Percentiles rank a stretch among this genome's conserved stretches.
Conservation (phyloP, 2,329 filamentous ascomycete genomes). For the Xylaria sp. region DNA sequence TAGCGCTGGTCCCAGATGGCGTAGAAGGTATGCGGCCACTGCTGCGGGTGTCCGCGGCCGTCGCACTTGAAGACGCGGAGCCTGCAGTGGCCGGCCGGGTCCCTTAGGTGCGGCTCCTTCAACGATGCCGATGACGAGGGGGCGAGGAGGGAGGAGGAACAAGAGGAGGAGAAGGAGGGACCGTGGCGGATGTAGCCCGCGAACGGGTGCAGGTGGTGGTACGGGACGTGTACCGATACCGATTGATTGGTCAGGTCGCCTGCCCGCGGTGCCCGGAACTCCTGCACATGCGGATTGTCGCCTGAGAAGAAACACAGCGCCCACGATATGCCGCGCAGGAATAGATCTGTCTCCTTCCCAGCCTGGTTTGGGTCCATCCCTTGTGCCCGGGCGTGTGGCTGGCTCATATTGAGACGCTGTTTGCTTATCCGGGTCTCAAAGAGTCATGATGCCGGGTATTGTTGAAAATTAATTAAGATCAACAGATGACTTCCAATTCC, state of each 20-base stretch:
- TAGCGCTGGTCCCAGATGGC: background rate
- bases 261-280: slow-evolving; percentile 16
- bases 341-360: slow-evolving; percentile 4
- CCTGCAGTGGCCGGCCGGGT: slow-evolving; percentile 12
- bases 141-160: too few relatives aligned
- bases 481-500: background rate
- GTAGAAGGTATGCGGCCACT: slow-evolving; percentile 6
- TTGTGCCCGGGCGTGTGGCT: background rate
- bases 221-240: slow-evolving; percentile 16
- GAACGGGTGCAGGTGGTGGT: background rate
- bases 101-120: background rate
- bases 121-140: background rate
- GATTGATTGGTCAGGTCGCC: slow-evolving; percentile 6
- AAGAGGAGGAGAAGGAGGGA: too few relatives aligned
- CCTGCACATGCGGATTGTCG: background rate
- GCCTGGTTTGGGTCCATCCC: background rate
- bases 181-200: background rate
- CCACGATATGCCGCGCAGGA: slow-evolving; percentile 5
- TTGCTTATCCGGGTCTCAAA: too few relatives aligned
- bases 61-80: slow-evolving; percentile 15
- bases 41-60: background rate
- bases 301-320: slow-evolving; percentile 23
- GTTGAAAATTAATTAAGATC: background rate
- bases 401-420: background rate
- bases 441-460: background rate